Evolutionary conservation across 2,329 filamentous ascomycete species (phyloP).

Genomic region (Fusarium vanettenii): DNA sequence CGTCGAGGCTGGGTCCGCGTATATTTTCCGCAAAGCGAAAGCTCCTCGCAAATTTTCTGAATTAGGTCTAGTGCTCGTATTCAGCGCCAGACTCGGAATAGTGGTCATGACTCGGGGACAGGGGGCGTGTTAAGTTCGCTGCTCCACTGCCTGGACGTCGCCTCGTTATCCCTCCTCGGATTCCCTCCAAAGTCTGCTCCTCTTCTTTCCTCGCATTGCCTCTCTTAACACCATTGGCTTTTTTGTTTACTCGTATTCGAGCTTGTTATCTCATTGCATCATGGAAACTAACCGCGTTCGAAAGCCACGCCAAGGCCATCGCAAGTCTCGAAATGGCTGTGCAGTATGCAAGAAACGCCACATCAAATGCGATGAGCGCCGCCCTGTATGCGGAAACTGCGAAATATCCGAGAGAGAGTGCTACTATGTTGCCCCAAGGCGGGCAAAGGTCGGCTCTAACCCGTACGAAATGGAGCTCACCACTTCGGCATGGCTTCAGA

Average conservation of each 20-base stretch:
- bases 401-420: neutral
- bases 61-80: neutral
- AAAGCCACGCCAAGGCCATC: constrained; percentile 19
- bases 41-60: neutral
- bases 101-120: neutral
- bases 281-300: neutral
- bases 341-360: constrained; percentile 22
- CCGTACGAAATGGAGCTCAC: constrained; percentile 5
- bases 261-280: neutral
- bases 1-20: neutral
- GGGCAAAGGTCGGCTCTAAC: neutral
- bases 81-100: neutral
- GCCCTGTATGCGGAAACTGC: constrained; percentile 12
- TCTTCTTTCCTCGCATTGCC: constrained; percentile 4
- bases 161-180: too few species aligned
- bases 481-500: neutral
- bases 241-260: neutral
- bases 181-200: neutral
- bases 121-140: too few species aligned
- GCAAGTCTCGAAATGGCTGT: constrained; percentile 30
- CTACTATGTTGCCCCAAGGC: neutral
- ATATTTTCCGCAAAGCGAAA: neutral
- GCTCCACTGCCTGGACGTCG: too few species aligned
- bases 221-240: too few species aligned
- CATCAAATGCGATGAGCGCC: constrained; percentile 27